Conservation (phyloP, 768 basidiomycete genomes). For the Lactarius psammicola region DNA sequence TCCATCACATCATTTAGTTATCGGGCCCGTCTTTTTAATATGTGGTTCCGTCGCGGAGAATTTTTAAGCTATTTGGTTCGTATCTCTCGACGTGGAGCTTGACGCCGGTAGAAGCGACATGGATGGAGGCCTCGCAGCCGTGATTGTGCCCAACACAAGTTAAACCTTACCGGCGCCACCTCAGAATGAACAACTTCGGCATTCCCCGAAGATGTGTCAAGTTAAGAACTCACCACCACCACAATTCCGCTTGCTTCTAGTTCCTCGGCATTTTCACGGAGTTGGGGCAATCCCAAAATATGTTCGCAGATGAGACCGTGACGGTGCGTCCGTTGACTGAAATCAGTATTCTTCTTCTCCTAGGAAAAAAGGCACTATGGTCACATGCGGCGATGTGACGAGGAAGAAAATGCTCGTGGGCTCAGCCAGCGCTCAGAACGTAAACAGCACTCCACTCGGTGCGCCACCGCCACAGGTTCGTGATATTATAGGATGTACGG, state of each 20-base stretch:
- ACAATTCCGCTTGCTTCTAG: neutral
- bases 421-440: neutral
- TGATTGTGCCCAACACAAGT: neutral
- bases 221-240: neutral
- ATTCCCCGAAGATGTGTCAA: neutral
- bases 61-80: neutral
- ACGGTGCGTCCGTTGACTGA: neutral
- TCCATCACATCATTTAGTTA: conserved; percentile 21
- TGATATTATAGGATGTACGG: neutral
- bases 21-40: neutral
- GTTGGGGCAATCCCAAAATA: neutral
- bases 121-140: neutral
- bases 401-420: neutral
- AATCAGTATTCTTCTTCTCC: no score
- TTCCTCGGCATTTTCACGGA: neutral
- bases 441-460: neutral
- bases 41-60: neutral
- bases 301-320: neutral
- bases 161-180: neutral
- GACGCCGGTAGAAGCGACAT: neutral
- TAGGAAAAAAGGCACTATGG: neutral
- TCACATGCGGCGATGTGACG: neutral
- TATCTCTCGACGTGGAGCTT: neutral
- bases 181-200: neutral
- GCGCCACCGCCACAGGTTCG: neutral